Percentiles rank a stretch among this genome's conserved stretches.
phyloP scores from a whole-genome alignment of 306 rosid genomes.

The Vigna nakashimae region DNA sequence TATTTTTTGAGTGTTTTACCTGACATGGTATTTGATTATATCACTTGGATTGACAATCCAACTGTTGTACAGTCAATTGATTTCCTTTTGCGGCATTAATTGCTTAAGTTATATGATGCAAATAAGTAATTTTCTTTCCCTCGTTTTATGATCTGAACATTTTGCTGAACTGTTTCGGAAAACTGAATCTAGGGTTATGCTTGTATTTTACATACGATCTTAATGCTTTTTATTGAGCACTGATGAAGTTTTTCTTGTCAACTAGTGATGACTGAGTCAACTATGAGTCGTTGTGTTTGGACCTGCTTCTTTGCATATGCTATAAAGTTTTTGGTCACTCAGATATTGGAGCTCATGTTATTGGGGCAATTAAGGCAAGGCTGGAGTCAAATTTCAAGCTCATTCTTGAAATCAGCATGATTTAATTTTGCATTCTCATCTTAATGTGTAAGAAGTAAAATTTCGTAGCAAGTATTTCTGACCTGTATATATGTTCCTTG shows the following conservation, averaged over 20 bases:
- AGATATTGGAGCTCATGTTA: constrained; percentile 52
- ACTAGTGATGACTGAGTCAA: constrained; percentile 71
- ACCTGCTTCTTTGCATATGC: constrained; percentile 78
- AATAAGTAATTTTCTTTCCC: constrained; percentile 3
- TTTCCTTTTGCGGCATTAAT: neutral
- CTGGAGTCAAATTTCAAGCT: constrained; percentile 36
- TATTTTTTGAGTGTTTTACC: neutral
- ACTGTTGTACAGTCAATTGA: neutral
- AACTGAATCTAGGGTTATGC: neutral
- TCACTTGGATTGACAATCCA: constrained; percentile 18
- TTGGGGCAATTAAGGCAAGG: constrained; percentile 38
- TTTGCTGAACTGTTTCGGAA: constrained; percentile 9
- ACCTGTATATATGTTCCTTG: neutral
- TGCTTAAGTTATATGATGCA: neutral
- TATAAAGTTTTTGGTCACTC: constrained; percentile 60
- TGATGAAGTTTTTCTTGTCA: constrained; percentile 41
- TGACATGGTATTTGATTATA: constrained; percentile 4
- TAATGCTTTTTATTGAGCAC: neutral
- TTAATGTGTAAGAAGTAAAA: no score
- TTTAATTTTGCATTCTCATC: neutral
- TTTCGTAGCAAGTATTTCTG: no score
- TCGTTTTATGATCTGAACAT: neutral
- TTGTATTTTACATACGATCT: neutral
- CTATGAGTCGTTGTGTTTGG: constrained; percentile 69
- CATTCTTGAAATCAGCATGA: constrained; percentile 37